Evolutionary conservation across 495 filamentous ascomycete species (phyloP).

Genomic region (Hypoxylon perforatum): DNA sequence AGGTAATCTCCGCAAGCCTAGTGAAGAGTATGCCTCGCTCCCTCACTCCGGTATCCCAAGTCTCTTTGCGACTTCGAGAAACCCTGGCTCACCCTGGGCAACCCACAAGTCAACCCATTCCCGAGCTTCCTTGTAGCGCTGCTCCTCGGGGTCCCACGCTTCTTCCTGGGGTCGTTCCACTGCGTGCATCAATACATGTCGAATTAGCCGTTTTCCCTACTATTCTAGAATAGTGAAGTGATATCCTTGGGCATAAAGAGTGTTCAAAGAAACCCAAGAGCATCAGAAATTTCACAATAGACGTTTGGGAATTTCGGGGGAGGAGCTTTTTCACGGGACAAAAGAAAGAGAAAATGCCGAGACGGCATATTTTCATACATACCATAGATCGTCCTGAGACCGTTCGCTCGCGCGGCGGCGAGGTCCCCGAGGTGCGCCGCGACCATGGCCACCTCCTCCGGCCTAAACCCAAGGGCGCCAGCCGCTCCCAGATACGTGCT

Average conservation of each 20-base stretch:
- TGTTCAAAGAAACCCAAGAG: no score
- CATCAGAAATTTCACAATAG: no score
- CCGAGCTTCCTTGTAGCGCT: constrained; percentile 63
- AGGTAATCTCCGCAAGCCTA: no score
- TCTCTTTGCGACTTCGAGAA: constrained; percentile 63
- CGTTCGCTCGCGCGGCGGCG: constrained; percentile 70
- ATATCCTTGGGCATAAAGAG: no score
- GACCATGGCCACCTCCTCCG: constrained; percentile 77
- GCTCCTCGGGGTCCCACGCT: constrained; percentile 62
- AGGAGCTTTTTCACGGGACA: no score
- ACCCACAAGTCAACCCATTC: constrained; percentile 76
- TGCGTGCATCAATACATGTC: no score
- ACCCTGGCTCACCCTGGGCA: constrained; percentile 58
- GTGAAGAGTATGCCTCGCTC: no score
- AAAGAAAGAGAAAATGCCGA: no score
- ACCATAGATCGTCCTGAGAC: constrained; percentile 78
- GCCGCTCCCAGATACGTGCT: constrained; percentile 76
- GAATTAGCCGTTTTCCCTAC: no score
- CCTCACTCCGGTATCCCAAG: constrained; percentile 50
- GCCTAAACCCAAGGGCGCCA: constrained; percentile 63
- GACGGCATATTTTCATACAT: no score
- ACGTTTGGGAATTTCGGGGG: no score
- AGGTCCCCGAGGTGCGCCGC: constrained; percentile 79
- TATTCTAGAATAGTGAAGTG: no score
- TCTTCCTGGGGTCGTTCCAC: constrained; percentile 77